These are phyloP conservation scores for Cornus controversa DNA, from an alignment of 148 eudicot genomes.

Conservation along the genomic window DNA sequence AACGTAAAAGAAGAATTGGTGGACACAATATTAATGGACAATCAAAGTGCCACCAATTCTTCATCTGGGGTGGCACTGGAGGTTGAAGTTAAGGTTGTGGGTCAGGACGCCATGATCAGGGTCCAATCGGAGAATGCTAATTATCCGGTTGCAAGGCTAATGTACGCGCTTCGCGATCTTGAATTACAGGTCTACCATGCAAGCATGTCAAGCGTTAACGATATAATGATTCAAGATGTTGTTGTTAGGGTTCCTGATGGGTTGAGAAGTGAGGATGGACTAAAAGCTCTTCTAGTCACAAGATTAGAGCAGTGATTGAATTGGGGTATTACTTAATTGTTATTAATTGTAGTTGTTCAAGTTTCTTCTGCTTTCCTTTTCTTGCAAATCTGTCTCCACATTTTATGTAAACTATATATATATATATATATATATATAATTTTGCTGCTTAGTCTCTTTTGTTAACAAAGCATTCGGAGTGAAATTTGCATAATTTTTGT, in stretches of 20 bases:
- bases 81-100: slow-evolving; percentile 62
- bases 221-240: slow-evolving; percentile 78
- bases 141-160: slow-evolving; percentile 58
- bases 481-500: not conserved
- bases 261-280: slow-evolving; percentile 24
- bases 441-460: too few species aligned
- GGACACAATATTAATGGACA: slow-evolving; percentile 24
- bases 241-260: slow-evolving; percentile 47
- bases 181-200: slow-evolving; percentile 67
- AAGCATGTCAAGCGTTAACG: slow-evolving; percentile 55
- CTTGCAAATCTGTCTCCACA: too few species aligned
- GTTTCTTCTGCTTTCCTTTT: too few species aligned
- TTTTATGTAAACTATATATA: too few species aligned
- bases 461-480: too few species aligned
- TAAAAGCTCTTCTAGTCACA: slow-evolving; percentile 40
- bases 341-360: not conserved
- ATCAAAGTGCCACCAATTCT: slow-evolving; percentile 33
- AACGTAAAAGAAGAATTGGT: slow-evolving; percentile 6
- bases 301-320: slow-evolving; percentile 18
- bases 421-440: too few species aligned
- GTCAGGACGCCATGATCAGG: slow-evolving; percentile 62
- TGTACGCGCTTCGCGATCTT: slow-evolving; percentile 63
- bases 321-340: not conserved
- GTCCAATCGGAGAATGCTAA: slow-evolving; percentile 58
- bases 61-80: slow-evolving; percentile 9